These are phyloP conservation scores for Cercospora janseana DNA, from an alignment of 2,329 filamentous ascomycete genomes.

Conservation along the genomic window DNA sequence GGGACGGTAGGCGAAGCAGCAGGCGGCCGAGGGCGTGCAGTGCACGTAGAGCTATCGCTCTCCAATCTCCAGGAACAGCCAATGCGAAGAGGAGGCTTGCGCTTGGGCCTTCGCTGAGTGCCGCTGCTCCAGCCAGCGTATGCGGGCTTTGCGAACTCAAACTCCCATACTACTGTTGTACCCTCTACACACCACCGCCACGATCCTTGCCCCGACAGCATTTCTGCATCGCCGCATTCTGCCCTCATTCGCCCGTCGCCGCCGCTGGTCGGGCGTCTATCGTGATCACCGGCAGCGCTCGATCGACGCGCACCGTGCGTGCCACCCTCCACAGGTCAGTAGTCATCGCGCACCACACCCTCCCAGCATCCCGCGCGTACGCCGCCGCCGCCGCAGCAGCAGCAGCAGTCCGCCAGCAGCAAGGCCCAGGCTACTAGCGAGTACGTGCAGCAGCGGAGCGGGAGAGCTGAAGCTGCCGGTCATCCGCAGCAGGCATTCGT, in stretches of 20 bases:
- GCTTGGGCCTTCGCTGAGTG: neutral
- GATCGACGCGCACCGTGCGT: neutral
- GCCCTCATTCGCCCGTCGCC: conserved; percentile 3
- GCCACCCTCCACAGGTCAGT: too few species aligned
- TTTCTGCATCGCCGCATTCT: too few species aligned
- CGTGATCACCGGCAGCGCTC: neutral
- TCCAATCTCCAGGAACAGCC: conserved; percentile 4
- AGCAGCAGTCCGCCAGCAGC: neutral
- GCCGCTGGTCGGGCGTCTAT: neutral
- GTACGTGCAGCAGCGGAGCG: conserved; percentile 7
- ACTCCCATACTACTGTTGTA: neutral
- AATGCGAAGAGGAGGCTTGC: neutral
- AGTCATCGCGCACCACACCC: neutral
- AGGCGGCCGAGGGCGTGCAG: too few species aligned
- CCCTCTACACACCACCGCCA: neutral
- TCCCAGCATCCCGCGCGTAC: conserved; percentile 2
- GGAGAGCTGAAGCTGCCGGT: too few species aligned
- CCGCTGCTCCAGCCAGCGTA: neutral
- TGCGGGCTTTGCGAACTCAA: neutral
- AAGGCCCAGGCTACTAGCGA: too few species aligned
- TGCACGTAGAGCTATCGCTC: conserved; percentile 1
- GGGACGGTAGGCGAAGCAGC: too few species aligned
- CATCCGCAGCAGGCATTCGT: too few species aligned
- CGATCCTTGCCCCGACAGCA: too few species aligned
- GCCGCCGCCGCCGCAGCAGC: conserved; percentile 1